Percentiles rank a stretch among this genome's conserved stretches.
Conservation (phyloP, 73 alveolate genomes). For the Blepharisma japonicum region DNA sequence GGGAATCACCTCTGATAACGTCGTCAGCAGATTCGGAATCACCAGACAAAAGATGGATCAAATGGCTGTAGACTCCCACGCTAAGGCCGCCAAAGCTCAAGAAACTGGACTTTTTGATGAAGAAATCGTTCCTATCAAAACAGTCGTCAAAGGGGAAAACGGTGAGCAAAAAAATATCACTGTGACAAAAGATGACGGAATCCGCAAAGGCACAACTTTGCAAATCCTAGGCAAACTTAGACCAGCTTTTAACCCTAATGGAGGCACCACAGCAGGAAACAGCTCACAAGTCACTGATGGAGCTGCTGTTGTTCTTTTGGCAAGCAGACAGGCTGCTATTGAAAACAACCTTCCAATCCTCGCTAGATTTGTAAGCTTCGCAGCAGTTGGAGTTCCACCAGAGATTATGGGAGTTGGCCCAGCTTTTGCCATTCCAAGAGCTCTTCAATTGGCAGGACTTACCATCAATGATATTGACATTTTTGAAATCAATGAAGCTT, state of each 20-base stretch:
- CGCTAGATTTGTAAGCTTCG: conserved; percentile 87
- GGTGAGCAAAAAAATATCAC: conserved; percentile 61
- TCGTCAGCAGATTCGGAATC: conserved; percentile 90
- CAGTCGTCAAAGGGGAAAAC: conserved; percentile 67
- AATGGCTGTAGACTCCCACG: conserved; percentile 92
- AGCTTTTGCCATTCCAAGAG: conserved; percentile 98
- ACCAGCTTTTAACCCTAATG: conserved; percentile 97
- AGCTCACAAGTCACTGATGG: conserved; percentile 99
- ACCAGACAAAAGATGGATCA: conserved; percentile 94
- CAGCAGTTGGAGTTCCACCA: conserved; percentile 99
- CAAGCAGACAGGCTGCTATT: conserved; percentile 88
- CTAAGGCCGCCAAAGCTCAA: conserved; percentile 90
- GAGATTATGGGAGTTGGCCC: conserved; percentile 99
- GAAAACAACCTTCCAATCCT: conserved; percentile 83
- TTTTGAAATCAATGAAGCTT: conserved; percentile 99
- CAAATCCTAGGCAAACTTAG: conserved; percentile 83
- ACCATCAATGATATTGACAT: conserved; percentile 93
- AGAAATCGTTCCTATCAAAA: conserved; percentile 92
- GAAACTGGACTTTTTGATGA: conserved; percentile 82
- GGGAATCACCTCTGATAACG: conserved; percentile 99
- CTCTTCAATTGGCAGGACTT: conserved; percentile 89
- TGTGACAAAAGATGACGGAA: conserved; percentile 91
- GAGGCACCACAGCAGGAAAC: conserved; percentile 99
- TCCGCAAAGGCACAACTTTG: conserved; percentile 85
- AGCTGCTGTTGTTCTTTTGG: conserved; percentile 96